Percentiles rank a stretch among this genome's conserved stretches.
phyloP scores from a whole-genome alignment of 495 filamentous ascomycete species.

The Saxispiralis lemnorum region DNA sequence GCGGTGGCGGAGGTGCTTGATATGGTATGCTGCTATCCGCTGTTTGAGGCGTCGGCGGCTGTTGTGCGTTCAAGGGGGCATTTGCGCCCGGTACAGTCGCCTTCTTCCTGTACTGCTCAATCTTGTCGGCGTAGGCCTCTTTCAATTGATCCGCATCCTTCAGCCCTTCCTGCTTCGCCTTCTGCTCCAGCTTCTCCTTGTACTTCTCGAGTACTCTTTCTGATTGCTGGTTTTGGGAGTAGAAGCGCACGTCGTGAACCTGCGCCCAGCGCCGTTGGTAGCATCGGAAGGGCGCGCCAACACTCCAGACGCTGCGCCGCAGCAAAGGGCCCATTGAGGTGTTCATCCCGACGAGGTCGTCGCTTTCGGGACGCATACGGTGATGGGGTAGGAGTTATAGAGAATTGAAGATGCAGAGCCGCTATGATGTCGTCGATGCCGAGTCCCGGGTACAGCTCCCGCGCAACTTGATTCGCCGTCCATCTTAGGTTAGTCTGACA shows the following conservation, averaged over 20 bases:
- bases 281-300: slow-evolving; percentile 14
- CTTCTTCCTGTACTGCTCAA: slow-evolving; percentile 43
- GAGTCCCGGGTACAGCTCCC: too few species aligned
- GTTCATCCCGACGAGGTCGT: neutral
- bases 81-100: slow-evolving; percentile 40
- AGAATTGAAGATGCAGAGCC: too few species aligned
- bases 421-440: too few species aligned
- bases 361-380: too few species aligned
- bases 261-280: slow-evolving; percentile 72
- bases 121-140: slow-evolving; percentile 67
- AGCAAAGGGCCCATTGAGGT: slow-evolving; percentile 15
- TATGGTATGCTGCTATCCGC: slow-evolving; percentile 6
- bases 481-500: too few species aligned
- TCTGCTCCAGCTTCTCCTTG: slow-evolving; percentile 63
- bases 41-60: slow-evolving; percentile 7
- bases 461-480: too few species aligned
- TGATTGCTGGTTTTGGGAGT: slow-evolving; percentile 47
- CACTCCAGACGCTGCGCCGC: slow-evolving; percentile 13
- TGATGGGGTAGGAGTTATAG: too few species aligned
- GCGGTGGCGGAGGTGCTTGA: slow-evolving; percentile 19
- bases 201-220: slow-evolving; percentile 67
- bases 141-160: slow-evolving; percentile 57
- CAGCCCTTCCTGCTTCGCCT: slow-evolving; percentile 68
- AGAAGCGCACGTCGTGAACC: slow-evolving; percentile 80
- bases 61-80: slow-evolving; percentile 21